These are phyloP conservation scores for Populus nigra DNA, from an alignment of 345 rosid species.

Conservation along the genomic window DNA sequence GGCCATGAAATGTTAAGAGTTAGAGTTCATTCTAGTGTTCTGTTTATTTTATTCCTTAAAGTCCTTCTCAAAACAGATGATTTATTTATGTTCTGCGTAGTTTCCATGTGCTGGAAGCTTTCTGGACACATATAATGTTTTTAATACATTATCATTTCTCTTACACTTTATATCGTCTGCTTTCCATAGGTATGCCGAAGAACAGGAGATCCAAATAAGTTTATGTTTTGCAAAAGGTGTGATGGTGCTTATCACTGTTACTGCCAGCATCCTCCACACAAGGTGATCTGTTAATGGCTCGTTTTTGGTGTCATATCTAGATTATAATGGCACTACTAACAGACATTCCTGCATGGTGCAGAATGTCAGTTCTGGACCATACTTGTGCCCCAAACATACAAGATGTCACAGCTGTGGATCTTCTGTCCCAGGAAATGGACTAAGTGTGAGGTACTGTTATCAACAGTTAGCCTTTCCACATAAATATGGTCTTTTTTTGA, in stretches of 20 bases:
- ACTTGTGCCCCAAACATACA: constrained; percentile 94
- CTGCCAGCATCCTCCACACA: constrained; percentile 99
- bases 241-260: constrained; percentile 98
- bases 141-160: background rate
- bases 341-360: constrained; percentile 38
- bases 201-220: constrained; percentile 90
- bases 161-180: constrained; percentile 11
- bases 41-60: background rate
- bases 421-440: constrained; percentile 95
- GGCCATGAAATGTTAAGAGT: background rate
- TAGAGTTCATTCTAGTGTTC: background rate
- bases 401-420: constrained; percentile 97
- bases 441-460: constrained; percentile 75
- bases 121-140: background rate
- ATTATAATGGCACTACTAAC: constrained; percentile 12
- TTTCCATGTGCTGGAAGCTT: background rate
- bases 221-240: constrained; percentile 95
- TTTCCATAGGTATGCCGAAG: constrained; percentile 71
- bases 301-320: constrained; percentile 14
- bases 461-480: background rate
- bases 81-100: background rate
- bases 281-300: constrained; percentile 48
- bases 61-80: background rate
- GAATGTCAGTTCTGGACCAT: constrained; percentile 97
- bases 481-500: background rate